These are phyloP conservation scores for Talaromyces sp. DNA, from an alignment of 2,329 filamentous ascomycete genomes.

Conservation along the genomic window DNA sequence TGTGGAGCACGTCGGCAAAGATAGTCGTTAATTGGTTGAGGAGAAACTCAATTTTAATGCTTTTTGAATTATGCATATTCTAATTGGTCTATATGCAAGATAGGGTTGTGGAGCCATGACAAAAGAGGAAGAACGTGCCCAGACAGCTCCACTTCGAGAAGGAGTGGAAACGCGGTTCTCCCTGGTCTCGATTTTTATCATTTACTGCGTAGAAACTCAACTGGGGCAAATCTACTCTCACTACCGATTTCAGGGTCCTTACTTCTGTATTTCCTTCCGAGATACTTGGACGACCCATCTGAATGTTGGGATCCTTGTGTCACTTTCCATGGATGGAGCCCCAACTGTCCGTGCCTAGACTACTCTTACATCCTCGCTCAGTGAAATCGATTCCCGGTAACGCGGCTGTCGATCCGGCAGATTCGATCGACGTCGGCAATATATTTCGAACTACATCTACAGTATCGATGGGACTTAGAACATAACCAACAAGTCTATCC, in stretches of 20 bases:
- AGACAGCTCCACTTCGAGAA: not conserved
- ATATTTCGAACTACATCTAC: not conserved
- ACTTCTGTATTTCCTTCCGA: not conserved
- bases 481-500: not conserved
- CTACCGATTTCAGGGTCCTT: not conserved
- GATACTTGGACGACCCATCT: not conserved
- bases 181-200: not conserved
- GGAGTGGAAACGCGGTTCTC: not conserved
- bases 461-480: not conserved
- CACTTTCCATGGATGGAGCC: not conserved
- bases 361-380: not conserved
- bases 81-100: not conserved
- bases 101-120: not conserved
- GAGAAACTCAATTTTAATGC: not conserved
- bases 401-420: not conserved
- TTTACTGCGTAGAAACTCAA: too few species aligned
- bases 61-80: not conserved
- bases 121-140: not conserved
- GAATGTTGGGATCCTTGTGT: not conserved
- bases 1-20: not conserved
- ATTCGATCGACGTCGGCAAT: not conserved
- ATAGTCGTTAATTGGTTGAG: not conserved
- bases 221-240: not conserved
- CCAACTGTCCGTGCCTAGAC: not conserved
- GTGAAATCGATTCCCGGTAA: not conserved